Base-by-base conservation (phyloP, 768 basidiomycete species). In the Nidularia pulvinata region DNA sequence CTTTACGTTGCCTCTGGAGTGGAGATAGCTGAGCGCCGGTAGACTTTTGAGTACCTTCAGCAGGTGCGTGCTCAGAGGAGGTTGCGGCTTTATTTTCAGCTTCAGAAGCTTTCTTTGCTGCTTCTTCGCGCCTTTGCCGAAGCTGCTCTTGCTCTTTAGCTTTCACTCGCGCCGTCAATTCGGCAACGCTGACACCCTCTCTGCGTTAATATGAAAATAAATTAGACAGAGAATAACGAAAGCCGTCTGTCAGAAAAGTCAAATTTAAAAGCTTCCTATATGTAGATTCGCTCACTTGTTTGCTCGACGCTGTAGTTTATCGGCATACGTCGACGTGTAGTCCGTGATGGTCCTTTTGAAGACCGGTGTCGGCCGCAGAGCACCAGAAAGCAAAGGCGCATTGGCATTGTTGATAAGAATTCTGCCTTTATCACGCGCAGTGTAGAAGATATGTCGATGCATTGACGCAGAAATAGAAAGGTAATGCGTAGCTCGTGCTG, bases 251-350 rank as follows among this genome's bases (percentile, higher is more conserved):
- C 48, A 58, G 52, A 58, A 57, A 55, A 54, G 60, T 57, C 55
- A 64, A 54, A 58, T 58, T 55, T 50, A 51, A 62, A 61, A 37
- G 59, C 55, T 55, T 55, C 37, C 53, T 46, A 51, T 43, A 52
- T 42, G 61, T 33, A 47, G 49, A 33, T 49, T 34, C 53, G 53
- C 70, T 71, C 64, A 71, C 71, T 68, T 62, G 49, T 58, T 52
- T 42, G 90, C 85, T 60, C 74, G 79, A 60, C 77, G 73, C 45
- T 76, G 80, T 36, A 95, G 69, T 63, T 89, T 90, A 54, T 87
- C 81, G 11, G 83, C 79, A 63, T 95, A 94, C 62, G 82, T 87
- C 33, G 72, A 62, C 56, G 74, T 69, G 51, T 77, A 74, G 54
- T 60, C 51, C n/a, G n/a, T n/a, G n/a, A n/a, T n/a, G n/a, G n/a